Conservation (phyloP, 768 basidiomycete genomes). For the Gymnopilus dilepis region DNA sequence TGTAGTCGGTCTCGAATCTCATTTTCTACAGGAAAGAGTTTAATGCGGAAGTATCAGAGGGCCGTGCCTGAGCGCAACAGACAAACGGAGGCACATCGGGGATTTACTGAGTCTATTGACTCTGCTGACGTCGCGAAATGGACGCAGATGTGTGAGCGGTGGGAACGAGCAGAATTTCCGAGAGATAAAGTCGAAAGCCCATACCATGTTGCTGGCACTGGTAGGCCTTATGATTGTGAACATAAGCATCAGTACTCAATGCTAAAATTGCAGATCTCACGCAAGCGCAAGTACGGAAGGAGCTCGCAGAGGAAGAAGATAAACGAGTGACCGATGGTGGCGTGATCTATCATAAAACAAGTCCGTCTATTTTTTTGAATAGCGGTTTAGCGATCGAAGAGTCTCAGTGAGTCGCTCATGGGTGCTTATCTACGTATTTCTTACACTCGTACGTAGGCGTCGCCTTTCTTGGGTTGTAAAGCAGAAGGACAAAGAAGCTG, state of each 20-base stretch:
- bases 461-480: not conserved
- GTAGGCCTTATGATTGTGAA: not conserved
- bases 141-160: constrained; percentile 12
- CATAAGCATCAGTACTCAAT: not conserved
- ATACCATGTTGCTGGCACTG: constrained; percentile 1
- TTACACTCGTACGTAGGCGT: not conserved
- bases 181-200: constrained; percentile 17
- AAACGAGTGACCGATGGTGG: not conserved
- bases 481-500: not conserved
- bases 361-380: constrained; percentile 9
- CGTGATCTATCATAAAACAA: constrained; percentile 4
- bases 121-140: not conserved
- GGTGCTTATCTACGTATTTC: not conserved
- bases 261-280: constrained; percentile 9
- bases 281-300: constrained; percentile 6
- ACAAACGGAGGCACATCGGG: constrained; percentile 12
- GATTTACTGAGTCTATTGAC: constrained; percentile 4
- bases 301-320: constrained; percentile 14
- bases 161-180: constrained; percentile 11
- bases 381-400: constrained; percentile 20
- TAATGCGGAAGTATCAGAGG: constrained; percentile 2
- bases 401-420: constrained; percentile 14
- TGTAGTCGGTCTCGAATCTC: not conserved
- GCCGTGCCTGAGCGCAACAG: constrained; percentile 14
- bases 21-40: not conserved